Evolutionary conservation across 139 green algal species (phyloP), one percentile per base, ranked within the genome.

Genomic region (Dunaliella primolecta): DNA sequence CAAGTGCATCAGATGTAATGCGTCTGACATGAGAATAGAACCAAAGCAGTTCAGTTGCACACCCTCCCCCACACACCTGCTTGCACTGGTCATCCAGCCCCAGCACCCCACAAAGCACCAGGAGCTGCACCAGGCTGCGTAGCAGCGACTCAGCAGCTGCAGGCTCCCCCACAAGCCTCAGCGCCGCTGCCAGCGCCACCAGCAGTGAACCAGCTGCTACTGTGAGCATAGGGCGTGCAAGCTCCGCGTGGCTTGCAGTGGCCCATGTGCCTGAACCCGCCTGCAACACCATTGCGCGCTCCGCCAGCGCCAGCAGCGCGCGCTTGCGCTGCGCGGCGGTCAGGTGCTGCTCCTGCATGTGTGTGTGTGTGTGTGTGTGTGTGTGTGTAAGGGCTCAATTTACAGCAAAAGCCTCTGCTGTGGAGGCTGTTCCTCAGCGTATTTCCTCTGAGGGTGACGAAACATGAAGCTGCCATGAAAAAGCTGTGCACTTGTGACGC

Each of bases 181-280:
- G 75, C 0, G 86, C 88, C 3, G 89, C 85, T 23, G 87, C 81
- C 27, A 97, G 81, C 2, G 89, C 91, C 15, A 89, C 85, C 38
- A 92, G 80, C 29, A 95, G 36, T 64, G 38, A 76, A 76, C 29
- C 35, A 64, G 36, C 84, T 46, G 75, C 82, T 37, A 96, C 93
- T 83, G 95, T 92, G 55, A 98, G 90, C 93, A 98, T 98, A 38
- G 95, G 93, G 30, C 94, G 88, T 0, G 90, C 89, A 77, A 97
- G 94, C 86, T 97, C 93, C 0, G 93, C 92, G 84, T 98, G 93
- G 25, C 84, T 92, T 36, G 94, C 93, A 0, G 83, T 90, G 83
- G 93, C 91, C 95, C 95, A 98, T 0, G 93, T 83, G 46, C 46
- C n/a, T 78, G 92, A 89, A 80, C 87, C 88, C 2, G 85, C 84